Conservation (phyloP, 495 filamentous ascomycete species). For the Neurospora sp. region DNA sequence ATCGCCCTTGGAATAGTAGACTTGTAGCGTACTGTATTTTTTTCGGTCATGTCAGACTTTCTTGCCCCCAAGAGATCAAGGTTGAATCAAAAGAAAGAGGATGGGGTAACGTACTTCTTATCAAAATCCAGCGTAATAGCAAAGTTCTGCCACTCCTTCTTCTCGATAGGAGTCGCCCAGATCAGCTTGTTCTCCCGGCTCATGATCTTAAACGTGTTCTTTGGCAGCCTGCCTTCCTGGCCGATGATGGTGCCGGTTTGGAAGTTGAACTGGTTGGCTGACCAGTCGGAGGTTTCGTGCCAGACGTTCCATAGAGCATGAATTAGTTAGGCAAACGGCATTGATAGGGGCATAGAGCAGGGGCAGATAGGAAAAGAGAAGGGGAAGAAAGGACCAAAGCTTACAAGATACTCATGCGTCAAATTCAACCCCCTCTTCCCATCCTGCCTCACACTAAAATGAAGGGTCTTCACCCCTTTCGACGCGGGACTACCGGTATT, state of each 20-base stretch:
- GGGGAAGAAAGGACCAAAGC: background rate
- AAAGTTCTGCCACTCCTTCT: conserved; percentile 47
- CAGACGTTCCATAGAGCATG: conserved; percentile 31
- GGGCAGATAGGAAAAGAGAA: background rate
- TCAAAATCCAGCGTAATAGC: conserved; percentile 41
- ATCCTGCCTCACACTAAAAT: conserved; percentile 45
- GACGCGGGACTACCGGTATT: conserved; percentile 38
- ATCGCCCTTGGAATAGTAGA: conserved; percentile 42
- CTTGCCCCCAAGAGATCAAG: no score
- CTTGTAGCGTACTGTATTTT: conserved; percentile 36
- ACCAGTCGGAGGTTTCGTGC: conserved; percentile 46
- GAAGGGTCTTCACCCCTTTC: conserved; percentile 40
- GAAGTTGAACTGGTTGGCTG: conserved; percentile 46
- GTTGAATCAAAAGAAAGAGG: background rate
- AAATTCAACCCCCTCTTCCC: conserved; percentile 36
- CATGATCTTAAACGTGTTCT: conserved; percentile 62
- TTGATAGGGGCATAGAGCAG: no score
- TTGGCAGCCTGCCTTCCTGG: conserved; percentile 60
- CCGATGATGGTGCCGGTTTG: conserved; percentile 40
- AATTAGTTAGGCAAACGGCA: no score
- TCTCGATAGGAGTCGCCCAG: conserved; percentile 32
- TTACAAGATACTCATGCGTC: conserved; percentile 43
- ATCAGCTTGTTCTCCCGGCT: conserved; percentile 36
- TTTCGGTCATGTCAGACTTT: background rate
- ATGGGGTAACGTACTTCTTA: conserved; percentile 21